These are phyloP conservation scores for Aspergillus asperescens DNA, from an alignment of 495 filamentous ascomycete species.

Conservation along the genomic window DNA sequence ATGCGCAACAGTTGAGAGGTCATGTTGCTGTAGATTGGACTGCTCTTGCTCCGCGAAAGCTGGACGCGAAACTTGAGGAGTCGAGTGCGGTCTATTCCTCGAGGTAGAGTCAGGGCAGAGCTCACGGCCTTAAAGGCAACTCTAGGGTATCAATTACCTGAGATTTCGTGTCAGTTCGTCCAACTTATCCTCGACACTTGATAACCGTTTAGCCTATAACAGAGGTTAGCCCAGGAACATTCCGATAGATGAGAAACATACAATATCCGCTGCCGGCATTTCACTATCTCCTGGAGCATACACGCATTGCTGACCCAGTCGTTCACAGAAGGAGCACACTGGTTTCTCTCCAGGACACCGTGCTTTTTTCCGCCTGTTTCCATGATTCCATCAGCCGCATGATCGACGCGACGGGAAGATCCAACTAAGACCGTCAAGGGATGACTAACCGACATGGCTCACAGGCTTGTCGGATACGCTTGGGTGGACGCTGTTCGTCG, in stretches of 20 bases:
- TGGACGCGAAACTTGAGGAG: background rate
- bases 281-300: constrained; percentile 28
- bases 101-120: background rate
- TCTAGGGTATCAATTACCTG: constrained; percentile 14
- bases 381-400: background rate
- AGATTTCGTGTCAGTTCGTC: constrained; percentile 30
- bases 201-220: constrained; percentile 35
- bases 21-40: constrained; percentile 4
- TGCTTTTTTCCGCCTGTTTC: constrained; percentile 38
- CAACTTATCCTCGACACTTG: constrained; percentile 32
- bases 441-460: constrained; percentile 36
- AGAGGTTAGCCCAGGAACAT: background rate
- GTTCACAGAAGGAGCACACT: constrained; percentile 36
- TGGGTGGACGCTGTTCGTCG: constrained; percentile 27
- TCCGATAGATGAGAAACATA: background rate
- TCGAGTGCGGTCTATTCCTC: background rate
- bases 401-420: background rate
- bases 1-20: constrained; percentile 9
- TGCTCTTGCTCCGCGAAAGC: background rate
- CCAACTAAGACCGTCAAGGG: background rate
- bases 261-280: constrained; percentile 16
- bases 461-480: constrained; percentile 38
- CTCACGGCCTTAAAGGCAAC: no score
- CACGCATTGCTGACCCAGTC: constrained; percentile 35
- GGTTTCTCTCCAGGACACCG: constrained; percentile 42